phyloP scores from a whole-genome alignment of 176 grass and related monocot species.

The Avena sativa region DNA sequence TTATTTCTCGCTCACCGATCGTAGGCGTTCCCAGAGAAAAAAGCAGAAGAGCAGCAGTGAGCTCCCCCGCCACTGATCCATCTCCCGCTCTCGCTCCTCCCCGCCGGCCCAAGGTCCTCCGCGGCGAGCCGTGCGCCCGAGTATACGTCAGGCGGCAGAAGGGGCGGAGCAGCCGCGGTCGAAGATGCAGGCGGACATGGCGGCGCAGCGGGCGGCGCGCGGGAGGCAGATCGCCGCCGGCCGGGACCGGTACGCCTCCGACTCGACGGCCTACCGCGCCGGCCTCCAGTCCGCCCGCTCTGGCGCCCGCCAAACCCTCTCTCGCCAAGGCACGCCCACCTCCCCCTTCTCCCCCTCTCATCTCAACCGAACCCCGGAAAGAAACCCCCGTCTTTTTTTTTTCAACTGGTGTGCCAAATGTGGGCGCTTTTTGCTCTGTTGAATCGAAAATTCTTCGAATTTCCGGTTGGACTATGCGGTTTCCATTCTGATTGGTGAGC shows the following conservation, averaged over 20 bases:
- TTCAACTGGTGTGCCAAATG: not conserved
- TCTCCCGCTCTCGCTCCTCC: not conserved
- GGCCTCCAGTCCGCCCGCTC: conserved; percentile 42
- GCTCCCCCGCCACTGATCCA: not conserved
- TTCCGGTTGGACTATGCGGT: not conserved
- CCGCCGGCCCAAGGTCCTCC: not conserved
- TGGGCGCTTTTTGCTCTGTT: not conserved
- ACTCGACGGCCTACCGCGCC: conserved; percentile 41
- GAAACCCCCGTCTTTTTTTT: not conserved
- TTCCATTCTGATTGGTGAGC: not conserved
- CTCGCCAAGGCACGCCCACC: conserved; percentile 44
- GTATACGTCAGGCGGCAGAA: not conserved
- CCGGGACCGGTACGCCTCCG: conserved; percentile 26
- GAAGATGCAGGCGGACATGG: conserved; percentile 19
- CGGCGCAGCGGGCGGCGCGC: conserved; percentile 26
- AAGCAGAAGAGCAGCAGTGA: not conserved
- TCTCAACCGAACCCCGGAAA: not conserved
- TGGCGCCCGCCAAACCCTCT: conserved; percentile 25
- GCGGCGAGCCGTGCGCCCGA: not conserved
- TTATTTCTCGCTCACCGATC: too few species aligned
- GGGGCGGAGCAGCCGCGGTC: not conserved
- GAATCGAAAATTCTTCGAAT: not conserved
- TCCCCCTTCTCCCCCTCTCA: not conserved
- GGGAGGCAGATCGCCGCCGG: conserved; percentile 27
- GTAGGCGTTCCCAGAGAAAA: too few species aligned